These are phyloP conservation scores for Phytophthora tentaculata DNA, from an alignment of 352 stramenopile species.

Conservation along the genomic window DNA sequence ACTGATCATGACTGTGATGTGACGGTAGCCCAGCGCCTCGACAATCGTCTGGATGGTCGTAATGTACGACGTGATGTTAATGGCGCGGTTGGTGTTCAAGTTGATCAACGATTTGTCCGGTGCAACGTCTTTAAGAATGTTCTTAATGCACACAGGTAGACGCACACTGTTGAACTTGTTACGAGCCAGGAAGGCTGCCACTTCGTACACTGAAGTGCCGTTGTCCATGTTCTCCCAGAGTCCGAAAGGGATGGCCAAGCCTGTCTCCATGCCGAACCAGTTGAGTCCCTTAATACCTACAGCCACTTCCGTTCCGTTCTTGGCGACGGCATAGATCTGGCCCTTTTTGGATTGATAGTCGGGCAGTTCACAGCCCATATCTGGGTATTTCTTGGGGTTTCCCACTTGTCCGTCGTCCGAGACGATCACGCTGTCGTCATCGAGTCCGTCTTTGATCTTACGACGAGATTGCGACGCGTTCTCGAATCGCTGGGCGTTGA, in stretches of 20 bases:
- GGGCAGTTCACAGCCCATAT: constrained; percentile 58
- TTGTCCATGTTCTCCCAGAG: constrained; percentile 78
- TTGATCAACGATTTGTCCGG: constrained; percentile 67
- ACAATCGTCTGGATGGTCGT: constrained; percentile 66
- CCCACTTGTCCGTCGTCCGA: constrained; percentile 60
- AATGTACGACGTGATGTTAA: constrained; percentile 75
- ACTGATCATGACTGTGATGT: constrained; percentile 76
- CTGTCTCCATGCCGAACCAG: constrained; percentile 84
- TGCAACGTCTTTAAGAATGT: constrained; percentile 48
- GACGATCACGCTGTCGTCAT: constrained; percentile 39
- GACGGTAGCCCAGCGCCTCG: constrained; percentile 60
- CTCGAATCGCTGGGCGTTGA: constrained; percentile 37
- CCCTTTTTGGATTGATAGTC: constrained; percentile 74
- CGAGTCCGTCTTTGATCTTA: constrained; percentile 54
- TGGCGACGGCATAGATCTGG: constrained; percentile 46
- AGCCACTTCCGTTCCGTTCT: constrained; percentile 62
- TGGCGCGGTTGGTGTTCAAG: constrained; percentile 67
- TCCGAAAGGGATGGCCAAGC: constrained; percentile 62
- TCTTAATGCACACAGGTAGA: constrained; percentile 61
- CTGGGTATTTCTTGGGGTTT: constrained; percentile 63
- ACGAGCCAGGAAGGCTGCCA: constrained; percentile 60
- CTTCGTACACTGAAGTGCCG: constrained; percentile 69
- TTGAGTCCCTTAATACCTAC: constrained; percentile 73
- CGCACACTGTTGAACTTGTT: constrained; percentile 84
- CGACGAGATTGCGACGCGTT: constrained; percentile 31